Conservation (phyloP, 495 filamentous ascomycete species). For the Aspergillus kassunensis region DNA sequence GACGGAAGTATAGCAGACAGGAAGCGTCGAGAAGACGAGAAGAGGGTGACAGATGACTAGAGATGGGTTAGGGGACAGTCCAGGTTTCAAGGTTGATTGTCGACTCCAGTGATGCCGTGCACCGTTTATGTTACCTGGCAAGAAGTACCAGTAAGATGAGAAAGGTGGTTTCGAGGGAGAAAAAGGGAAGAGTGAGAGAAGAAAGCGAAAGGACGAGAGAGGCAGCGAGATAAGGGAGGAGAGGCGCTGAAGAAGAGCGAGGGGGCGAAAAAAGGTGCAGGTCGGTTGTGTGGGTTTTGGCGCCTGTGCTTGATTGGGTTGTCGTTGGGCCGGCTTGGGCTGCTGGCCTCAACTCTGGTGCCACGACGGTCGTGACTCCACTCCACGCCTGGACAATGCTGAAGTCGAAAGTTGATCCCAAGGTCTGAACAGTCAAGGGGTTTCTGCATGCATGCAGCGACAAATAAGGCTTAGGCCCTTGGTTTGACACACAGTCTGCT, state of each 20-base stretch:
- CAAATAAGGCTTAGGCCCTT: conserved; percentile 34
- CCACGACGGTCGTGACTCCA: conserved; percentile 35
- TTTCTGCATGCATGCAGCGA: conserved; percentile 30
- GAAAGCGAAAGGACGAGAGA: conserved; percentile 14
- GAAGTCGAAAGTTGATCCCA: no score
- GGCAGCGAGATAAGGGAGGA: conserved; percentile 12
- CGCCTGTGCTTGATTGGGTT: conserved; percentile 25
- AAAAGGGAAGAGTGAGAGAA: conserved; percentile 15
- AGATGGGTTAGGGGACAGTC: conserved; percentile 11
- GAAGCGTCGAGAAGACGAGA: conserved; percentile 5
- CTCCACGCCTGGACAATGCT: conserved; percentile 6
- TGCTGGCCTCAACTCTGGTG: conserved; percentile 36
- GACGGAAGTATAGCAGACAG: conserved; percentile 9
- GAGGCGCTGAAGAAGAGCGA: conserved; percentile 15
- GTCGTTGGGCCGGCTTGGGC: conserved; percentile 45
- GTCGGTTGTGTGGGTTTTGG: conserved; percentile 12
- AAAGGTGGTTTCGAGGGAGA: conserved; percentile 20
- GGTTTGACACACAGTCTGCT: not conserved
- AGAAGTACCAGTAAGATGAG: conserved; percentile 26
- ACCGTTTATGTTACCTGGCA: conserved; percentile 18
- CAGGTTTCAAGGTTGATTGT: conserved; percentile 13
- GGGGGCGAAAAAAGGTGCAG: conserved; percentile 19
- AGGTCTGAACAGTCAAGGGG: no score
- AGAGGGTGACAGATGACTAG: conserved; percentile 3
- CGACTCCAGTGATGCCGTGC: conserved; percentile 9